Evolutionary conservation across 768 basidiomycete genomes (phyloP), one percentile per base, ranked within the genome.

Genomic region (Pisolithus tinctorius): DNA sequence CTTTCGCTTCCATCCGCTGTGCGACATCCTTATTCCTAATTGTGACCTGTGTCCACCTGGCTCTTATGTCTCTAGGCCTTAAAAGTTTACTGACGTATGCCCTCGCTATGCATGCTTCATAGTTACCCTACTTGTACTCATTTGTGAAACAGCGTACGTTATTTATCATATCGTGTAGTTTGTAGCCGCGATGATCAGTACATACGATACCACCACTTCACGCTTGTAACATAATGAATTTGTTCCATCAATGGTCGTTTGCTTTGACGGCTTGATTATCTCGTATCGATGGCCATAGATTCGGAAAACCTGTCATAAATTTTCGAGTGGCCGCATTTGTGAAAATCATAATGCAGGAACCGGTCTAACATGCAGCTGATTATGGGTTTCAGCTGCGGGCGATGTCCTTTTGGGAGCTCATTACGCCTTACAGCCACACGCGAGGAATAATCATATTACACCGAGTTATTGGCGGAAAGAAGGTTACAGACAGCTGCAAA

Each of bases 81-180:
- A 20, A 36, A 34, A 31, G 23, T 36, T 31, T 29, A 20, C 14
- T 47, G 31, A 47, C 14, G n/a, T 47, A 47, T 47, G 45, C 17
- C 34, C 14, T 36, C 34, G 30, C 31, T 47, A 47, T 47, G 45
- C 45, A n/a, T 47, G 45, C 45, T 47, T 47, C 45, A 47, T 47
- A 47, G 20, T 16, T 47, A 47, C 17, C 20, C 20, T 47, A 47
- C 45, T 20, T 47, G 45, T 47, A 47, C 30, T 47, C 20, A 47
- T 47, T 47, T 47, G 31, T 47, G 45, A 16, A 45, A 30, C 26
- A 29, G 9, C 45, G 2, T 49, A 42, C 26, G 25, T 17, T 49
- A 49, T 49, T 48, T 49, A 42, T 42, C 37, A 29, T 41, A 48
- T 39, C 30, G 27, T 49, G 48, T 36, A 27, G 14, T 20, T 20